Evolutionary conservation across 331 rosid genomes (phyloP).

Genomic region (Acacia pycnantha): DNA sequence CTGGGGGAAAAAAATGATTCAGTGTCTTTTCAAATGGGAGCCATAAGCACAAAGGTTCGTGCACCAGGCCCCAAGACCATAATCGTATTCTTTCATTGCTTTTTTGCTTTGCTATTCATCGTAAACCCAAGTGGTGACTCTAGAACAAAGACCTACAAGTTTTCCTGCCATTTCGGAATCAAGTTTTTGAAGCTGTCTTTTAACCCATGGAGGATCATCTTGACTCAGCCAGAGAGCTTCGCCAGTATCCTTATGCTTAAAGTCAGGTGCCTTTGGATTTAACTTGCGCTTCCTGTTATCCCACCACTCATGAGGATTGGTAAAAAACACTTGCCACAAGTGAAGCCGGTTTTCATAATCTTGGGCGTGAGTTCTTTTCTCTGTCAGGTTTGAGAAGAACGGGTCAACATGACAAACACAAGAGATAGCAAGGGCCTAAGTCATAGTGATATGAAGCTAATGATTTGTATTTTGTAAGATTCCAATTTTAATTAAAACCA

Average conservation of each 20-base stretch:
- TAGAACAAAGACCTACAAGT: slow-evolving; percentile 24
- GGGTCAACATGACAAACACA: slow-evolving; percentile 20
- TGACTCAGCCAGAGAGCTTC: slow-evolving; percentile 64
- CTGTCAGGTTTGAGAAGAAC: slow-evolving; percentile 14
- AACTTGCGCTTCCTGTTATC: slow-evolving; percentile 59
- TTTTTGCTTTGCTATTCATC: slow-evolving; percentile 39
- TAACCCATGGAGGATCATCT: slow-evolving; percentile 81
- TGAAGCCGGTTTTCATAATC: slow-evolving; percentile 42
- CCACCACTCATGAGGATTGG: slow-evolving; percentile 81
- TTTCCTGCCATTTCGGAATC: slow-evolving; percentile 39
- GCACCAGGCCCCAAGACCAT: slow-evolving; percentile 9
- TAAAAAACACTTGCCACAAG: slow-evolving; percentile 80
- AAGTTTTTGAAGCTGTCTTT: slow-evolving; percentile 59
- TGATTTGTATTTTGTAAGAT: not conserved
- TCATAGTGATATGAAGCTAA: slow-evolving; percentile 21
- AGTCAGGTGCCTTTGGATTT: slow-evolving; percentile 59
- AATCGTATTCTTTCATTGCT: slow-evolving; percentile 19
- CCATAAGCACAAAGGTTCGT: slow-evolving; percentile 8
- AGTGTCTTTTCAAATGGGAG: not conserved
- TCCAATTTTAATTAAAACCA: slow-evolving; percentile 18
- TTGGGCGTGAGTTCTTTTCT: slow-evolving; percentile 33
- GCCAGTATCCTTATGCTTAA: slow-evolving; percentile 70
- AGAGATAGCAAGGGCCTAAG: slow-evolving; percentile 17
- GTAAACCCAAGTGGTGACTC: slow-evolving; percentile 54
- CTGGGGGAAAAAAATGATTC: not conserved